Conservation (phyloP, 2,329 filamentous ascomycete species). For the Pseudopyricularia cyperi region DNA sequence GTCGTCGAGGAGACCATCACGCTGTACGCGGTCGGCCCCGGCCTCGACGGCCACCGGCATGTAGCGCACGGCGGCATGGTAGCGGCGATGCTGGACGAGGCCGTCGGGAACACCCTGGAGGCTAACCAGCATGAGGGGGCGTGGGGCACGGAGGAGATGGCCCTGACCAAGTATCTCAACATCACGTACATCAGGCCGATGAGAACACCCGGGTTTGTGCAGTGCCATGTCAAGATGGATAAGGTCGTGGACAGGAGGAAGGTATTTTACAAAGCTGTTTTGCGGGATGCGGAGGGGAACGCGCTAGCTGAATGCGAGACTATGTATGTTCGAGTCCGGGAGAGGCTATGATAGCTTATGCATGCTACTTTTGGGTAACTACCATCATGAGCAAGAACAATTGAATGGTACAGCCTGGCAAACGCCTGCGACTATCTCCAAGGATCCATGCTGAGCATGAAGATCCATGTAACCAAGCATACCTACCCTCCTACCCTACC, state of each 20-base stretch:
- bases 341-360: neutral
- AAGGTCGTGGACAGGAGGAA: slow-evolving; percentile 38
- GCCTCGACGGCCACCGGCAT: slow-evolving; percentile 38
- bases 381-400: too few species aligned
- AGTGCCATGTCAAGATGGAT: slow-evolving; percentile 29
- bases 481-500: neutral
- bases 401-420: neutral
- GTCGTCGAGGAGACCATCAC: slow-evolving; percentile 16
- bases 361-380: too few species aligned
- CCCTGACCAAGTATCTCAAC: slow-evolving; percentile 40
- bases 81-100: slow-evolving; percentile 44
- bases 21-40: slow-evolving; percentile 29
- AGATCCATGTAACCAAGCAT: too few species aligned
- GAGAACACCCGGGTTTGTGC: slow-evolving; percentile 29
- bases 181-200: slow-evolving; percentile 40
- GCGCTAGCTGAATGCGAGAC: slow-evolving; percentile 37
- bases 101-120: slow-evolving; percentile 34
- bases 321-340: slow-evolving; percentile 23
- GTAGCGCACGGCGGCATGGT: slow-evolving; percentile 46
- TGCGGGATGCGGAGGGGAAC: slow-evolving; percentile 33
- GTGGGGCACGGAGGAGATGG: neutral
- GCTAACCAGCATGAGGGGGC: slow-evolving; percentile 17
- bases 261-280: slow-evolving; percentile 29
- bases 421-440: neutral
- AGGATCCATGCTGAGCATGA: too few species aligned